phyloP scores from a whole-genome alignment of 345 rosid genomes.

The Zanthoxylum bungeanum region DNA sequence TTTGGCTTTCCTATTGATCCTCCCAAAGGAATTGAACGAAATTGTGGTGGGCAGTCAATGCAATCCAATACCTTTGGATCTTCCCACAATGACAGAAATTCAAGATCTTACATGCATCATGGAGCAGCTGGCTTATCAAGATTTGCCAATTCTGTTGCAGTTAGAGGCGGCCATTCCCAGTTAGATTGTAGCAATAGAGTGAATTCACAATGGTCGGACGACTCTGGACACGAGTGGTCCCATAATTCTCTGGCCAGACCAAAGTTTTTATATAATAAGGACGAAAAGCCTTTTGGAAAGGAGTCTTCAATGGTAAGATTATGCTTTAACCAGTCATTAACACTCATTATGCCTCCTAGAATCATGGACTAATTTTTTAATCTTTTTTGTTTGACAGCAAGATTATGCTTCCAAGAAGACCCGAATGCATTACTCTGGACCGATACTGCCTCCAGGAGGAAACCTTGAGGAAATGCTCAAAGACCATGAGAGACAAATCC shows the following conservation, averaged over 20 bases:
- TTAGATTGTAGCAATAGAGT: conserved; percentile 41
- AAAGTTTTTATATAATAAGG: conserved; percentile 35
- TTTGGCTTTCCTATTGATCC: conserved; percentile 46
- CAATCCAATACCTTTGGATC: conserved; percentile 22
- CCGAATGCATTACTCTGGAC: conserved; percentile 67
- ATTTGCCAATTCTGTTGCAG: conserved; percentile 81
- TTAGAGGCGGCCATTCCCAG: conserved; percentile 65
- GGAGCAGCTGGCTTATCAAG: conserved; percentile 51
- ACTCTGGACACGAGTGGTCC: conserved; percentile 43
- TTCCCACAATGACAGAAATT: conserved; percentile 40
- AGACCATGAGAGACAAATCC: conserved; percentile 82
- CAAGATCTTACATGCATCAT: conserved; percentile 43
- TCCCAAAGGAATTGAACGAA: conserved; percentile 31
- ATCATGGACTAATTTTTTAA: conserved; percentile 7
- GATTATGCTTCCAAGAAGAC: conserved; percentile 32
- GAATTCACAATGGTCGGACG: conserved; percentile 49
- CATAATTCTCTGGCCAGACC: conserved; percentile 40
- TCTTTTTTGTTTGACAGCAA: conserved; percentile 31
- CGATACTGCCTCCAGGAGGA: conserved; percentile 58
- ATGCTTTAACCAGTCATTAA: not conserved
- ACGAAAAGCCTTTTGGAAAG: conserved; percentile 24
- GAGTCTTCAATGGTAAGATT: conserved; percentile 40
- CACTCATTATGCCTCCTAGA: not conserved
- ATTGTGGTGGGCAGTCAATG: conserved; percentile 30
- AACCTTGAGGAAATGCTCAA: conserved; percentile 87